Conservation (phyloP, 1,139 yeast genomes). For the Meyerozyma guilliermondii region DNA sequence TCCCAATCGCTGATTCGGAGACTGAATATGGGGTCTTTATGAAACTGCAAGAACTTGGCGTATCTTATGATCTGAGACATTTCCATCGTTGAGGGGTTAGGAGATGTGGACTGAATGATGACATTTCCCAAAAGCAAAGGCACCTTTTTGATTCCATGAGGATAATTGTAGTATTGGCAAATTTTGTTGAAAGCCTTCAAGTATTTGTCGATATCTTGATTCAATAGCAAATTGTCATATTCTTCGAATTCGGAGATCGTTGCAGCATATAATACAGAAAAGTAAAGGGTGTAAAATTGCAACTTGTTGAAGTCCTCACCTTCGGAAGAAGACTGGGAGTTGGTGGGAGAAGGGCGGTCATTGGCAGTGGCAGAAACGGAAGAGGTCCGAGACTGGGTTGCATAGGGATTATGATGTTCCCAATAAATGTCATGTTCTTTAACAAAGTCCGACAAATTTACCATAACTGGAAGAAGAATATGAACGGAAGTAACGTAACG, state of each 20-base stretch:
- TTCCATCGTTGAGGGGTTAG: conserved; percentile 51
- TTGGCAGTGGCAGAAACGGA: background rate
- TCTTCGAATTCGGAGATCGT: conserved; percentile 54
- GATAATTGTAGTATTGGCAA: conserved; percentile 48
- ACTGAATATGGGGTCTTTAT: conserved; percentile 53
- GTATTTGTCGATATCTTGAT: conserved; percentile 47
- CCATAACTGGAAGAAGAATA: conserved; percentile 46
- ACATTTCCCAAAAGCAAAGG: conserved; percentile 47
- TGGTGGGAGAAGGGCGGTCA: conserved; percentile 7
- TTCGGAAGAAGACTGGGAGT: conserved; percentile 9
- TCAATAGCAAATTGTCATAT: conserved; percentile 40
- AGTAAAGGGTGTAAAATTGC: conserved; percentile 44
- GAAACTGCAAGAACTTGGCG: conserved; percentile 51
- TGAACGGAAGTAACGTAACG: conserved; percentile 50
- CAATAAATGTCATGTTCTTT: conserved; percentile 48
- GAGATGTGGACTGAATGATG: conserved; percentile 49
- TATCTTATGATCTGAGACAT: conserved; percentile 45
- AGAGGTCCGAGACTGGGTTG: background rate
- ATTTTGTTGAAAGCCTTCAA: conserved; percentile 44
- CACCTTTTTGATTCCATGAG: conserved; percentile 46
- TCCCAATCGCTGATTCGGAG: conserved; percentile 45
- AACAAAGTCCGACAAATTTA: conserved; percentile 38
- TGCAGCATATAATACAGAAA: conserved; percentile 50
- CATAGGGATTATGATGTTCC: conserved; percentile 22
- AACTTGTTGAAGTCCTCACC: conserved; percentile 27